Base-by-base conservation (phyloP, 192 early-diverging fungal species). In the Gamsiella multidivaricata region DNA sequence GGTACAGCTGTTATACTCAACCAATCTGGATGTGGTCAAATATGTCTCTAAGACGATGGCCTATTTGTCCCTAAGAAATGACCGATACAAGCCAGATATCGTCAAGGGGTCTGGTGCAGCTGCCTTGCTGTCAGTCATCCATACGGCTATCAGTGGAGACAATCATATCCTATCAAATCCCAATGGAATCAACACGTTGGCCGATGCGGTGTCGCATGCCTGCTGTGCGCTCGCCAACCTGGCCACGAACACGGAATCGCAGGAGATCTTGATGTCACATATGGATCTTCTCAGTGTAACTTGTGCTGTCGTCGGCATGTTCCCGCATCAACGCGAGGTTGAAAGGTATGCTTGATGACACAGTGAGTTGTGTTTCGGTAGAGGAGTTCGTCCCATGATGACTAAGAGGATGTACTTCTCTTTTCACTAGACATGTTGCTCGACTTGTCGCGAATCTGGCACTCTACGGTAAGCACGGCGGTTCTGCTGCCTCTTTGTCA, bases 151-250 rank as follows among this genome's bases (percentile, higher is more conserved):
- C 9, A 23, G 26, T 28, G 49, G 50, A 3, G 39, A 70, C 1
- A 15, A 22, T 18, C 42, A 82, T 18, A 14, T 29, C 17, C n/a
- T n/a, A n/a, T n/a, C n/a, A n/a, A n/a, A n/a, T n/a, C 25, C 23
- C 14, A 26, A 42, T 22, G n/a, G 33, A 37, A 26, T 23, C 15
- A 58, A 42, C 25, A 52, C 66, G 1, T 37, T 82, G 39, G 58
- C 70, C 0, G 76, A 76, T 17, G 73, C 83, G 1, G 79, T 86
- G 23, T 82, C 87, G 0, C 85, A 88, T 66, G 66, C 81, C 3
- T 86, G 85, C 49, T 88, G 87, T 70, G 87, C 87, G 0, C 60
- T 88, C 51, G 87, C 87, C 11, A 88, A 88, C 50, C 61, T 88
- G 73, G 87, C 87, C 7, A 88, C 87, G 3, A 88, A 88, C 51